phyloP scores from a whole-genome alignment of 345 rosid genomes.

The Citrus inodora region DNA sequence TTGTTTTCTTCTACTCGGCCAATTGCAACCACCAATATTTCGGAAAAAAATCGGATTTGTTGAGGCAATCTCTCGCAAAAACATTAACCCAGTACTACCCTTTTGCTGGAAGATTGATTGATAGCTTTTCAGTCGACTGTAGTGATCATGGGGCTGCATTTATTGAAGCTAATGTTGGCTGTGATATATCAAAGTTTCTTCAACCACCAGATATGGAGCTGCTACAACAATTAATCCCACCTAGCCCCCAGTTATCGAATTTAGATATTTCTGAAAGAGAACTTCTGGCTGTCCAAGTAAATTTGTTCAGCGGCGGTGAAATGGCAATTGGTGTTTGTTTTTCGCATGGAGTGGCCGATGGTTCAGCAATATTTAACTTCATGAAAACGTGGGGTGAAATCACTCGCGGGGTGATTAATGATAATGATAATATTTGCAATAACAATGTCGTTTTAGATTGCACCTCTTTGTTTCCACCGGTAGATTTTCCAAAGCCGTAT shows the following conservation, averaged over 20 bases:
- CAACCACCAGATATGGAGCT: background rate
- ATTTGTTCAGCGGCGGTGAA: slow-evolving; percentile 26
- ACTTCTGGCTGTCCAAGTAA: slow-evolving; percentile 19
- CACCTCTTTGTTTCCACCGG: slow-evolving; percentile 18
- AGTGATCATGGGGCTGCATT: slow-evolving; percentile 23
- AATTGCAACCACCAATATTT: background rate
- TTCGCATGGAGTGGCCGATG: slow-evolving; percentile 27
- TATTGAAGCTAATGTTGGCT: slow-evolving; percentile 6
- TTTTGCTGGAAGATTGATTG: slow-evolving; percentile 22
- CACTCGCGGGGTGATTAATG: background rate
- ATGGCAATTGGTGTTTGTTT: slow-evolving; percentile 22
- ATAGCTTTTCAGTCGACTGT: slow-evolving; percentile 19
- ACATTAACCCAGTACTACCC: slow-evolving; percentile 21
- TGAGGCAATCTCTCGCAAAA: slow-evolving; percentile 24
- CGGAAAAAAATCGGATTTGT: background rate
- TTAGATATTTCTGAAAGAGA: background rate
- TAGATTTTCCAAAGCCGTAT: background rate
- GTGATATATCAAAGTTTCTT: slow-evolving; percentile 13
- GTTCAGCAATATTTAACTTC: slow-evolving; percentile 9
- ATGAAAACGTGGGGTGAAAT: slow-evolving; percentile 20
- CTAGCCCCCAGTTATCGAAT: background rate
- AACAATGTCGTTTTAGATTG: slow-evolving; percentile 2
- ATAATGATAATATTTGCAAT: background rate
- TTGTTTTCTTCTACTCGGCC: slow-evolving; percentile 23
- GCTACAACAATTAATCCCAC: slow-evolving; percentile 18